phyloP scores from a whole-genome alignment of 75 land plant genomes.

The Picea glauca region DNA sequence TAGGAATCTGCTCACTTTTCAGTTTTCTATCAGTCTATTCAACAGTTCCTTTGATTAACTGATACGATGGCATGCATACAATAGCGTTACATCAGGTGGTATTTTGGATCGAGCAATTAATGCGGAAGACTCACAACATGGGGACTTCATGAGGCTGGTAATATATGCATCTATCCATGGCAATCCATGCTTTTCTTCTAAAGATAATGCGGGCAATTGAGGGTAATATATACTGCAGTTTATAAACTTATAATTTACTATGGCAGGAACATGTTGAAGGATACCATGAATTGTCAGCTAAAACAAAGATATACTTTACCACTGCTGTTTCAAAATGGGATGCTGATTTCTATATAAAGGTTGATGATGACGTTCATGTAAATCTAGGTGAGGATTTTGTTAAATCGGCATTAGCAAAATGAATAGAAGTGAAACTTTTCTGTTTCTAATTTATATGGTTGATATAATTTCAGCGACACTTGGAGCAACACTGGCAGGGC shows the following conservation, averaged over 20 bases:
- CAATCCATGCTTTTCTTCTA: not conserved
- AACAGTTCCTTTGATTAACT: not conserved
- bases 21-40: not conserved
- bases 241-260: not conserved
- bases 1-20: not conserved
- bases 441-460: not conserved
- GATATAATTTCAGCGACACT: slow-evolving; percentile 26
- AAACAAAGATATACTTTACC: slow-evolving; percentile 62
- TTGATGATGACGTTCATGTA: slow-evolving; percentile 80
- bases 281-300: slow-evolving; percentile 58
- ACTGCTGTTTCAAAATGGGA: slow-evolving; percentile 72
- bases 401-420: not conserved
- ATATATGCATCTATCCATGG: not conserved
- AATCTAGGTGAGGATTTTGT: slow-evolving; percentile 42
- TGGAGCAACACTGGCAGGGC: slow-evolving; percentile 19
- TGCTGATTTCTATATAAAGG: slow-evolving; percentile 78
- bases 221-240: not conserved
- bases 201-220: not conserved
- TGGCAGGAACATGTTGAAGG: slow-evolving; percentile 19
- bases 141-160: slow-evolving; percentile 43
- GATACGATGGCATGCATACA: too few species aligned
- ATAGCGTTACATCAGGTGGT: slow-evolving; percentile 51
- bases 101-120: slow-evolving; percentile 52
- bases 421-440: not conserved
- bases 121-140: slow-evolving; percentile 33